Base-by-base conservation (phyloP, 78 protist species). In the Dictyostelium capitatum region DNA sequence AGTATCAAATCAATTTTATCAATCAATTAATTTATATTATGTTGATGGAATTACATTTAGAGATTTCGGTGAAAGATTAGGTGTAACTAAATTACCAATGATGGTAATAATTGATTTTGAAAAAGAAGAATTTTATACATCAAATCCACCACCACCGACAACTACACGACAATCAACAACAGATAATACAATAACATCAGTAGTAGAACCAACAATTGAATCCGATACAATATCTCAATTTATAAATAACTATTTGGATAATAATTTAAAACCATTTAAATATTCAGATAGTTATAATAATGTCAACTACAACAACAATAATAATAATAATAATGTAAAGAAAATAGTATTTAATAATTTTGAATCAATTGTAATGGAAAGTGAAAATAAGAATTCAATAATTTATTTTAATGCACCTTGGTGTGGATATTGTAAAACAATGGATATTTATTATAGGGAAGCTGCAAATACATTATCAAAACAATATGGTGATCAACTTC, bases 341-440 rank as follows among this genome's bases (percentile, higher is more conserved):
- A 79, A 51, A 7, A 32, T 79, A 28, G 70, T 79, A 30, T 79
- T n/a, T 54, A 54, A 79, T 51, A 54, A 79, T 54, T 79, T 79
- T 37, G 37, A 79, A 17, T 17, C 32, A 6, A 56, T 14, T 8
- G 77, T 85, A n/a, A 19, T 74, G 17, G 69, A 72, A 20, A 73
- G 74, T 32, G 28, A 62, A 62, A 62, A 85, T 14, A 85, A 75
- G 70, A 48, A 41, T 48, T 57, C 92, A 47, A 25, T 85, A 17
- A 51, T 85, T 48, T 74, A 85, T 75, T 85, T 85, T 25, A 65
- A 75, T 59, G 92, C 65, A 23, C 59, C 72, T 30, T 85, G 92
- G 92, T 85, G 92, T 74, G 92, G 92, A 46, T 85, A 73, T 47
- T 73, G 83, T 48, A 85, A 75, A 51, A 74, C 83, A 17, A 85